Evolutionary conservation across 176 grass and related monocot genomes (phyloP).

Genomic region (Thinopyrum elongatum): DNA sequence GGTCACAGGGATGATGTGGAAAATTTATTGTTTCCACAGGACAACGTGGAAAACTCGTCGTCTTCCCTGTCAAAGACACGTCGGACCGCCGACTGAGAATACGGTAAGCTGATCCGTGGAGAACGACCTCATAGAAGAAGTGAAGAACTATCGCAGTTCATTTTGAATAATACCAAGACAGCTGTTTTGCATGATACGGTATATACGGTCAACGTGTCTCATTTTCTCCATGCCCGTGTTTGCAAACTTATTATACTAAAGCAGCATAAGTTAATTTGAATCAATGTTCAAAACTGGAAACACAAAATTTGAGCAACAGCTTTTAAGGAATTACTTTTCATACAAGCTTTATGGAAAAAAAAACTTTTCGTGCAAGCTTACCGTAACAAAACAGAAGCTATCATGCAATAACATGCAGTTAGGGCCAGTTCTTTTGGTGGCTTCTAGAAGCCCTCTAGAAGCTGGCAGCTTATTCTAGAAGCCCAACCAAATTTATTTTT

Average conservation of each 20-base stretch:
- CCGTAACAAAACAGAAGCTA: not conserved
- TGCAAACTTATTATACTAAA: no score
- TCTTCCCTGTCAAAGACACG: conserved; percentile 18
- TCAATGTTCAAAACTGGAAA: not conserved
- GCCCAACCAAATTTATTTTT: no score
- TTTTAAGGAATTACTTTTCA: no score
- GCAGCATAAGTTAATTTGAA: no score
- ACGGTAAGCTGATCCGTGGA: not conserved
- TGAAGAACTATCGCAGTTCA: not conserved
- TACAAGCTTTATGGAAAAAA: no score
- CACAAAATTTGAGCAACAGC: no score
- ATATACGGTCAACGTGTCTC: not conserved
- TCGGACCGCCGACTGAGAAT: conserved; percentile 28
- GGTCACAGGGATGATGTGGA: conserved; percentile 10
- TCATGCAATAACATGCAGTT: not conserved
- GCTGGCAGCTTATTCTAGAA: no score
- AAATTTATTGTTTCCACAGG: not conserved
- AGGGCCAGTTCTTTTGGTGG: no score
- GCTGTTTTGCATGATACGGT: not conserved
- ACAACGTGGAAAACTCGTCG: not conserved
- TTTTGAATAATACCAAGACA: not conserved
- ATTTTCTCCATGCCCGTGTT: not conserved
- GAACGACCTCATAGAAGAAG: conserved; percentile 10
- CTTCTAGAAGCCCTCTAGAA: no score
- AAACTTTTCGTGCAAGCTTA: no score